These are phyloP conservation scores for Pseudogymnoascus sp. DNA, from an alignment of 2,329 filamentous ascomycete species.

Conservation along the genomic window DNA sequence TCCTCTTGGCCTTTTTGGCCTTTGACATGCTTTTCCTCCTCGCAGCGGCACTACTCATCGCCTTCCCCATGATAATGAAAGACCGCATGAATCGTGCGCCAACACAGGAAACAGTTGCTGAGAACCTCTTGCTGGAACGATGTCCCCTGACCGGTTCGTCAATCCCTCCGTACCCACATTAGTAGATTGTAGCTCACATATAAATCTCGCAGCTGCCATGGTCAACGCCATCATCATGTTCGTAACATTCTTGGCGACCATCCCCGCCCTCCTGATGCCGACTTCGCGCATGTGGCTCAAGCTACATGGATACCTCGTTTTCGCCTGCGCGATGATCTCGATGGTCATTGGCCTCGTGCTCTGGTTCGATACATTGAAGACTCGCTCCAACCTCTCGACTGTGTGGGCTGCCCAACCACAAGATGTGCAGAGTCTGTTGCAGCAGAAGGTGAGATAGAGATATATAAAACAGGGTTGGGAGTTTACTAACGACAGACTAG, in stretches of 20 bases:
- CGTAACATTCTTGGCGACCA: conserved; percentile 57
- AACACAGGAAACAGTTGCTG: conserved; percentile 42
- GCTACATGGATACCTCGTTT: conserved; percentile 55
- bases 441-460: conserved; percentile 44
- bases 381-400: conserved; percentile 51
- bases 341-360: conserved; percentile 57
- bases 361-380: conserved; percentile 66
- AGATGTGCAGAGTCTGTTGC: conserved; percentile 58
- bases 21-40: conserved; percentile 44
- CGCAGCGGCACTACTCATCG: conserved; percentile 43
- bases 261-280: conserved; percentile 64
- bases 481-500: conserved; percentile 33
- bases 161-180: neutral
- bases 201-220: conserved; percentile 47
- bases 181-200: neutral
- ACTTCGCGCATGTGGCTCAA: conserved; percentile 63
- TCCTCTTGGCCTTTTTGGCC: conserved; percentile 43
- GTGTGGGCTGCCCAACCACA: conserved; percentile 54
- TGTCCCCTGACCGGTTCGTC: conserved; percentile 46
- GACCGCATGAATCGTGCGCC: conserved; percentile 33
- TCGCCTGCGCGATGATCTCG: conserved; percentile 55
- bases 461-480: neutral
- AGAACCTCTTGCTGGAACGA: conserved; percentile 42
- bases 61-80: conserved; percentile 44
- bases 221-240: conserved; percentile 67